Evolutionary conservation across 2,329 filamentous ascomycete genomes (phyloP).

Genomic region (Phialophora expanda): DNA sequence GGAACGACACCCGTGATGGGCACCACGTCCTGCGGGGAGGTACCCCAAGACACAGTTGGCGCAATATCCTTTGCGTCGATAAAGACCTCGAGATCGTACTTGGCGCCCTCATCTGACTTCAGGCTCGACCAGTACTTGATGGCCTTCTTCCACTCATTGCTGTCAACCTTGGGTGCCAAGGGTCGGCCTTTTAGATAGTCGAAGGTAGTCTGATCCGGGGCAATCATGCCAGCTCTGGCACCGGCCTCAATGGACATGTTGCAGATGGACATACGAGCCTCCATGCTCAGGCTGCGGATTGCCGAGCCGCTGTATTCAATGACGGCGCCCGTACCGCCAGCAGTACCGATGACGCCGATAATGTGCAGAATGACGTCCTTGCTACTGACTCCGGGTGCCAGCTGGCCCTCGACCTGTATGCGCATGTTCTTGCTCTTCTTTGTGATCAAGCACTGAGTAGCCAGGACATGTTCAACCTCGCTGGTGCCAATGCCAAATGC

Average conservation of each 20-base stretch:
- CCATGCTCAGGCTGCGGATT: slow-evolving; percentile 87
- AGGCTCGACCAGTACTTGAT: slow-evolving; percentile 85
- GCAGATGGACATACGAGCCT: slow-evolving; percentile 98
- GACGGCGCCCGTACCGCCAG: slow-evolving; percentile 89
- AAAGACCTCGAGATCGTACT: slow-evolving; percentile 86
- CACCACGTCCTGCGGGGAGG: slow-evolving; percentile 93
- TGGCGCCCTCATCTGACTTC: slow-evolving; percentile 83
- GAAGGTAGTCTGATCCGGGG: slow-evolving; percentile 90
- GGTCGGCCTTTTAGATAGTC: slow-evolving; percentile 93
- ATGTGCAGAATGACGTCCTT: slow-evolving; percentile 94
- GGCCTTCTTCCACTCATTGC: slow-evolving; percentile 87
- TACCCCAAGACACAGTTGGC: slow-evolving; percentile 95
- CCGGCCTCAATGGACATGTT: slow-evolving; percentile 99
- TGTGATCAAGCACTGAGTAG: slow-evolving; percentile 93
- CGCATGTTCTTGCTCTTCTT: slow-evolving; percentile 99
- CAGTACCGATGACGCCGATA: slow-evolving; percentile 92
- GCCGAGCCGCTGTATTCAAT: slow-evolving; percentile 98
- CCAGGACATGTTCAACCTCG: slow-evolving; percentile 97
- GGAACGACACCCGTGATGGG: slow-evolving; percentile 91
- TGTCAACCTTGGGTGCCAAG: slow-evolving; percentile 81
- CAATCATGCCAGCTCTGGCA: slow-evolving; percentile 94
- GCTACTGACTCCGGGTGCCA: slow-evolving; percentile 88
- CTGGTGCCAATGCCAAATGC: slow-evolving; percentile 98
- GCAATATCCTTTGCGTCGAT: slow-evolving; percentile 92
- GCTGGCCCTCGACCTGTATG: slow-evolving; percentile 89